Evolutionary conservation across 139 green algal species (phyloP).

Genomic region (Monoraphidium neglectum): DNA sequence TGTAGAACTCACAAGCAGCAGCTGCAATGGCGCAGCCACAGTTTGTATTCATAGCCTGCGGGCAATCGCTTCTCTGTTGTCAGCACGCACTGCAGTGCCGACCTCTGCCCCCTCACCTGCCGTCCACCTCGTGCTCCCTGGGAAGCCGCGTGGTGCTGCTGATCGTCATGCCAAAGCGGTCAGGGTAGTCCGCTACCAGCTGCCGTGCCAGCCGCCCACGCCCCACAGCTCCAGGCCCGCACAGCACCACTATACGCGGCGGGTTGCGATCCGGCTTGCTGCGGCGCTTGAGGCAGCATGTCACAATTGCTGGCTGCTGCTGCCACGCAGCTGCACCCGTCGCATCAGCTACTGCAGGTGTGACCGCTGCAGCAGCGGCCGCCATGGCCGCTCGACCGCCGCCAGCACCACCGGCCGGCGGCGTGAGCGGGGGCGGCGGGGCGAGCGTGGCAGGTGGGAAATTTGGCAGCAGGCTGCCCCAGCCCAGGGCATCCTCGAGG

Average conservation of each 20-base stretch:
- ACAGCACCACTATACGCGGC: conserved; percentile 72
- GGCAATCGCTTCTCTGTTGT: too few relatives aligned
- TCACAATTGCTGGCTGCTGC: conserved; percentile 37
- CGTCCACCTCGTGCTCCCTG: conserved; percentile 51
- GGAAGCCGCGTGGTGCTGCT: conserved; percentile 50
- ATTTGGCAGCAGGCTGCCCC: too few relatives aligned
- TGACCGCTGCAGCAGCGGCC: too few relatives aligned
- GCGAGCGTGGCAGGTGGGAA: not conserved
- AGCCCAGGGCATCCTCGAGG: conserved; percentile 49
- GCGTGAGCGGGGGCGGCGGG: too few relatives aligned
- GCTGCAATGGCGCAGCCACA: too few relatives aligned
- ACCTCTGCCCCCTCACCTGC: conserved; percentile 24
- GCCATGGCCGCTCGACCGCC: too few relatives aligned
- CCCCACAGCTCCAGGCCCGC: conserved; percentile 59
- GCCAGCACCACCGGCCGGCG: too few relatives aligned
- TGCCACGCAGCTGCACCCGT: not conserved
- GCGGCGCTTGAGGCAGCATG: conserved; percentile 49
- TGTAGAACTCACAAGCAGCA: too few relatives aligned
- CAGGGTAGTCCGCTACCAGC: conserved; percentile 56
- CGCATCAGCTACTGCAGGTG: too few relatives aligned
- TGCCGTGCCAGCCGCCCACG: conserved; percentile 42
- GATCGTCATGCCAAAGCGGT: conserved; percentile 60
- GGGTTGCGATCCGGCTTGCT: conserved; percentile 52
- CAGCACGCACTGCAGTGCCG: not conserved
- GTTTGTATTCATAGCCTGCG: too few relatives aligned